Base-by-base conservation (phyloP, 305 asterid genomes). In the Salvia sclarea region DNA sequence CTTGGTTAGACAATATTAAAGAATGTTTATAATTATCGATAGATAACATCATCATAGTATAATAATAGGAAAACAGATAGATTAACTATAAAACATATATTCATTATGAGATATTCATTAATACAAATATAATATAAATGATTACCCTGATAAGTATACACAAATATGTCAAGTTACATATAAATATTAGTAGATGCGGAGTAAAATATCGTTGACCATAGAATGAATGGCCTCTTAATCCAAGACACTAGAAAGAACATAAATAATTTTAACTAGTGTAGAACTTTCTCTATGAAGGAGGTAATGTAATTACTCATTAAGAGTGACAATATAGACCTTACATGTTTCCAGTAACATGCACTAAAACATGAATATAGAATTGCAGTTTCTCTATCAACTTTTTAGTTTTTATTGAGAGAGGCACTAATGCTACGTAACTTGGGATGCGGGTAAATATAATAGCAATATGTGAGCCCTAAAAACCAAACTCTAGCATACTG, bases 401-500 rank as follows among this genome's bases (percentile, higher is more conserved):
- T 31, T 21, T 8, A 38, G 22, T 44, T 44, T 43, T 56, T 2
- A n/a, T n/a, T n/a, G n/a, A n/a, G 4, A 53, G 38, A 54, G 28
- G 67, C 68, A 67, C 24, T 45, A 47, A 30, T 20, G 13, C 18
- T 38, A 64, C 24, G 14, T 17, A 48, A 28, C 54, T 40, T 31
- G 5, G 62, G 16, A 71, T 17, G 48, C 17, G 4, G 25, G 41
- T 3, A 35, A 18, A 64, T 31, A n/a, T 6, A 61, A 25, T 20
- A 9, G 14, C 47, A 31, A 66, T 33, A 41, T 31, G 57, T 22
- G n/a, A 37, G 25, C 68, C 47, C 40, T 11, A 66, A 40, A 64
- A 60, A 58, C 24, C 61, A 59, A 67, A 61, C 41, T 48, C 33
- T 25, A 60, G 66, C 16, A 55, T 22, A 8, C 61, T 43, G 24